Percentiles rank a stretch among this genome's conserved stretches.
Evolutionary conservation across 352 stramenopile genomes (phyloP).

Genomic region (Phytopythium boreale): DNA sequence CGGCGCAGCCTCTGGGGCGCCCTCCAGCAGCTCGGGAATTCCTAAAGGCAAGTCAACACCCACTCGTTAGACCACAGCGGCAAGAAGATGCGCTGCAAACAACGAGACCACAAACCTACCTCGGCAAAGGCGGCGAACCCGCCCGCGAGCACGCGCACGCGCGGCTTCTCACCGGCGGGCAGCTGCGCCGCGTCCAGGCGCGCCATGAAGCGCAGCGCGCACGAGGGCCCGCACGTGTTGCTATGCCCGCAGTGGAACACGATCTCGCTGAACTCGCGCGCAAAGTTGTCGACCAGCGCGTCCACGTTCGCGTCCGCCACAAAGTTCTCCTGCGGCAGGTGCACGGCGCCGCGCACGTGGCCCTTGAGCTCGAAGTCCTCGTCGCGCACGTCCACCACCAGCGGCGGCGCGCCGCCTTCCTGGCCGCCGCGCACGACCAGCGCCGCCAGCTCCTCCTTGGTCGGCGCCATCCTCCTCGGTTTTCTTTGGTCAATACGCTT

Average conservation of each 20-base stretch:
- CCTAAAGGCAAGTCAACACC: neutral
- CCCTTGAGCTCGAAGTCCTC: conserved; percentile 28
- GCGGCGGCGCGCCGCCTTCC: neutral
- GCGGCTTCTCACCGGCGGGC: conserved; percentile 7
- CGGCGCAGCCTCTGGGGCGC: neutral
- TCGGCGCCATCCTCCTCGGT: conserved; percentile 10
- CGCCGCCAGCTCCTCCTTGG: conserved; percentile 18
- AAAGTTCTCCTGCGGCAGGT: conserved; percentile 28
- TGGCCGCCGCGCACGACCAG: conserved; percentile 9
- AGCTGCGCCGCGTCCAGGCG: conserved; percentile 13
- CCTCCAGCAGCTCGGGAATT: conserved; percentile 5
- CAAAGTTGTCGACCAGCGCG: conserved; percentile 23
- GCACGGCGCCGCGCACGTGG: conserved; percentile 26
- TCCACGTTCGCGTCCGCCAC: conserved; percentile 32
- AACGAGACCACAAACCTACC: conserved; percentile 1
- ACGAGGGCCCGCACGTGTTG: conserved; percentile 29
- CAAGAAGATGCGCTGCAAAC: neutral
- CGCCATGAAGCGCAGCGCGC: conserved; percentile 31
- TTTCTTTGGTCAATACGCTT: neutral
- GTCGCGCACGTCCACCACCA: conserved; percentile 27
- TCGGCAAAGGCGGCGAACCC: conserved; percentile 24
- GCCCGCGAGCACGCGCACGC: conserved; percentile 21
- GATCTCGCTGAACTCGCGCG: conserved; percentile 18
- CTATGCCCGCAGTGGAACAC: conserved; percentile 41
- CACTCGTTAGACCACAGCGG: neutral